A percentile compares a stretch with the other conserved stretches of the same genome.
Conservation (phyloP, 2,329 filamentous ascomycete species). For the Hirsutella minnesotensis region DNA sequence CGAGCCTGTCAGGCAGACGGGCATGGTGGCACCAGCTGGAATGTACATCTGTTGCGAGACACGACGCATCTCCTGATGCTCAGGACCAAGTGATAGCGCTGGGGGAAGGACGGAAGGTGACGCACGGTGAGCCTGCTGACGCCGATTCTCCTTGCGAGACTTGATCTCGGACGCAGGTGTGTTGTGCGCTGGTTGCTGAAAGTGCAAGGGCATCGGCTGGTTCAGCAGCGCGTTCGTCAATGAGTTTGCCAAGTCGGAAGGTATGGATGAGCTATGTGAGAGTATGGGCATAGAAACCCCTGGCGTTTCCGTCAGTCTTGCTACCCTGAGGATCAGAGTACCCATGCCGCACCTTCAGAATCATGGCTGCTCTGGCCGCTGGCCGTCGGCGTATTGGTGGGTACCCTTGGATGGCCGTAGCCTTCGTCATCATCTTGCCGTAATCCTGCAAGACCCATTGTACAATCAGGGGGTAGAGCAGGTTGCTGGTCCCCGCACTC, state of each 20-base stretch:
- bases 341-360: constrained; percentile 7
- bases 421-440: constrained; percentile 20
- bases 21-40: constrained; percentile 11
- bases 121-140: constrained; percentile 7
- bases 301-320: constrained; percentile 3
- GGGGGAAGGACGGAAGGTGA: constrained; percentile 9
- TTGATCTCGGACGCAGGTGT: constrained; percentile 25
- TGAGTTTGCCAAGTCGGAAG: constrained; percentile 26
- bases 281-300: constrained; percentile 10
- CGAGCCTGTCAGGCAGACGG: constrained; percentile 6
- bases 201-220: constrained; percentile 28
- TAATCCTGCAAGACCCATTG: constrained; percentile 10
- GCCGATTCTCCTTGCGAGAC: constrained; percentile 32
- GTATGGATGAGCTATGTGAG: constrained; percentile 8
- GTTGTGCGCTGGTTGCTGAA: constrained; percentile 16
- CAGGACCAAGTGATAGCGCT: constrained; percentile 5
- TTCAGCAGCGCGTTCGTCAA: constrained; percentile 36
- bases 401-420: constrained; percentile 19
- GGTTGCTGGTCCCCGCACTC: constrained; percentile 2
- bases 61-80: constrained; percentile 24
- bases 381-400: constrained; percentile 30
- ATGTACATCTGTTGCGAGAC: constrained; percentile 27
- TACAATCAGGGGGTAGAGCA: constrained; percentile 3
- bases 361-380: constrained; percentile 5
- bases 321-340: neutral